Conservation (phyloP, 164 flowering plant species). For the Vitis rupestris region DNA sequence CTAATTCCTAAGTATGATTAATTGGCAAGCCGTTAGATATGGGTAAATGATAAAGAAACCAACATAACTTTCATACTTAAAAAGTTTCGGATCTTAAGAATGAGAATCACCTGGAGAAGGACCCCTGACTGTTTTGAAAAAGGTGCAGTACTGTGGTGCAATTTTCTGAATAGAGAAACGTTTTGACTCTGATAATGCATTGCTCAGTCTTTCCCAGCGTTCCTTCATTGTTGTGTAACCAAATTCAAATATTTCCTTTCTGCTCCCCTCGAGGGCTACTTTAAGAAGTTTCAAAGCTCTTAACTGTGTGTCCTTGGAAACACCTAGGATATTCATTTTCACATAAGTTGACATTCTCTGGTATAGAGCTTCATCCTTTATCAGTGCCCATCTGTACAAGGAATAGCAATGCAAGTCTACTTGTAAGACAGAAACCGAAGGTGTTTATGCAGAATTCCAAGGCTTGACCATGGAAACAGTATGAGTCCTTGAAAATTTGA, state of each 20-base stretch:
- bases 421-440: background rate
- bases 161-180: constrained; percentile 53
- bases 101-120: constrained; percentile 61
- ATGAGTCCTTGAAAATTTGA: no score
- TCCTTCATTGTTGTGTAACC: constrained; percentile 40
- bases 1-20: no score
- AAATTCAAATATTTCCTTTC: constrained; percentile 42
- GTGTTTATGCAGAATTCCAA: background rate
- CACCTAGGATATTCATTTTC: constrained; percentile 29
- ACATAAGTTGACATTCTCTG: constrained; percentile 35
- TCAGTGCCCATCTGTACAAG: constrained; percentile 67
- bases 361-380: constrained; percentile 55
- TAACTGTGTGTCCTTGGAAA: constrained; percentile 59
- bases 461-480: no score
- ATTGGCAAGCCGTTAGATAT: background rate
- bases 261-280: constrained; percentile 30
- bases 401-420: background rate
- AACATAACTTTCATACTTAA: background rate
- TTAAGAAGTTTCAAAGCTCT: constrained; percentile 58
- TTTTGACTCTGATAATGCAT: constrained; percentile 28
- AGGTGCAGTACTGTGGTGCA: constrained; percentile 46
- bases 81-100: background rate
- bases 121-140: constrained; percentile 32
- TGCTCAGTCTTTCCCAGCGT: constrained; percentile 50
- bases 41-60: background rate